These are phyloP conservation scores for Ophiocordyceps camponoti-saundersi DNA, from an alignment of 2,329 filamentous ascomycete genomes.

Conservation along the genomic window DNA sequence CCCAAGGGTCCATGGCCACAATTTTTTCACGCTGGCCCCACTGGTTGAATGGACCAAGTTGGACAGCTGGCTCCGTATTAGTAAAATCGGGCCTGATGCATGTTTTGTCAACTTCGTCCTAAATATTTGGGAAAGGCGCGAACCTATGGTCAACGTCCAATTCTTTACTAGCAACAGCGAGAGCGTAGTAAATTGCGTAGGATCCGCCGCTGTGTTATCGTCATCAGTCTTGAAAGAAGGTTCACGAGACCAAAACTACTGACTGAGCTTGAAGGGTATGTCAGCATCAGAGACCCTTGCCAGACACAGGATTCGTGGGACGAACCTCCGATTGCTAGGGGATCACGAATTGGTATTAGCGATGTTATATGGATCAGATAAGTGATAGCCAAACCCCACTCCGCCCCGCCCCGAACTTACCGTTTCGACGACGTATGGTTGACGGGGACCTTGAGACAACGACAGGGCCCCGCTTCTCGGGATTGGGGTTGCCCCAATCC, in stretches of 20 bases:
- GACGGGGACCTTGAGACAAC: conserved; percentile 63
- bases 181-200: conserved; percentile 88
- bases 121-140: background rate
- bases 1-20: conserved; percentile 90
- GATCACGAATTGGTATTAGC: conserved; percentile 4
- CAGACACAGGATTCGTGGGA: background rate
- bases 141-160: conserved; percentile 63
- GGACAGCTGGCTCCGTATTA: conserved; percentile 78
- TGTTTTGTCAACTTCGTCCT: background rate
- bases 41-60: conserved; percentile 75
- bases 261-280: conserved; percentile 16
- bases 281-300: background rate
- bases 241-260: conserved; percentile 3
- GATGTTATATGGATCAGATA: background rate
- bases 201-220: conserved; percentile 49
- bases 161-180: conserved; percentile 83
- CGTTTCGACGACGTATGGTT: conserved; percentile 68
- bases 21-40: conserved; percentile 90
- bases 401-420: conserved; percentile 26
- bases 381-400: background rate
- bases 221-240: background rate
- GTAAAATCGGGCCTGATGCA: conserved; percentile 36
- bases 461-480: conserved; percentile 63
- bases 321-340: conserved; percentile 39
- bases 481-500: conserved; percentile 71